Conservation (phyloP, 306 rosid species). For the Cicer judaicum region DNA sequence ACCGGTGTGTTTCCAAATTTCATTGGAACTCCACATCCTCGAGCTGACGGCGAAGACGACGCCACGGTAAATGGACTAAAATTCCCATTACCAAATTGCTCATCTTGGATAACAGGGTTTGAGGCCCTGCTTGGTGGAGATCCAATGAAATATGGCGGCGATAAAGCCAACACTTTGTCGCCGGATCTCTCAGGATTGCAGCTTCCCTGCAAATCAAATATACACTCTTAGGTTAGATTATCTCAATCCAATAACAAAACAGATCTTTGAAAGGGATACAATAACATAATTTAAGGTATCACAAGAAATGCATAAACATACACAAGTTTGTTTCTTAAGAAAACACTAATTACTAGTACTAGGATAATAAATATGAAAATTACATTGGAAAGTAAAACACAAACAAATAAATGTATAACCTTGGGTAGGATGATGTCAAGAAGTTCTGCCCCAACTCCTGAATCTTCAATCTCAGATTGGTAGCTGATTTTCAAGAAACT, state of each 20-base stretch:
- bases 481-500: conserved; percentile 40
- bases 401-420: conserved; percentile 46
- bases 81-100: conserved; percentile 67
- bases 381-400: conserved; percentile 6
- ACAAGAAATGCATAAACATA: neutral
- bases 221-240: neutral
- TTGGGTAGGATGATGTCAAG: conserved; percentile 71
- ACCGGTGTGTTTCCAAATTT: conserved; percentile 74
- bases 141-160: conserved; percentile 87
- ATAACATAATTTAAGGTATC: neutral
- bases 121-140: conserved; percentile 96
- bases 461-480: conserved; percentile 62
- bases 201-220: conserved; percentile 51
- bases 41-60: conserved; percentile 57
- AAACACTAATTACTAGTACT: neutral
- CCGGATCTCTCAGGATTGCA: conserved; percentile 49
- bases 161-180: conserved; percentile 54
- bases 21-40: conserved; percentile 67
- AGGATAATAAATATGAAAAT: neutral
- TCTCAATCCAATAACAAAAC: neutral
- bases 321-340: neutral
- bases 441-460: conserved; percentile 68
- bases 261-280: neutral
- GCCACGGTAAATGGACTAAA: conserved; percentile 50
- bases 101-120: conserved; percentile 82